Base-by-base conservation (phyloP, 106 monocot genomes). In the Posidonia australis region DNA sequence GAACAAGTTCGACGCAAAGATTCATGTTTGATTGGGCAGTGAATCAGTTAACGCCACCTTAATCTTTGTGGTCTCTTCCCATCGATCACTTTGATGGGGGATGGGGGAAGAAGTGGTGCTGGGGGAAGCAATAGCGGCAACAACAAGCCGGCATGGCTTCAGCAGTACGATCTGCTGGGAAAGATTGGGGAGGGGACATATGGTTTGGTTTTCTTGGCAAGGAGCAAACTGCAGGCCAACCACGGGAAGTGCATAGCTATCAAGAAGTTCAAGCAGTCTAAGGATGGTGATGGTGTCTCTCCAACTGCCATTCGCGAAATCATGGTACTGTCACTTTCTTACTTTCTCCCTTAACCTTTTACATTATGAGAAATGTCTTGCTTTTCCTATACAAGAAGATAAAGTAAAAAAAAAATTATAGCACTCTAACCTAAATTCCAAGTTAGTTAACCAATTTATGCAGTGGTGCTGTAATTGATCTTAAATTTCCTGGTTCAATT, bases 201-300 rank as follows among this genome's bases (percentile, higher is more conserved):
- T 67, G 98, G 98, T 1, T 82, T 98, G 24, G 98, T 98, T 30
- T 98, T 96, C 74, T 65, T 98, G 18, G 98, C 90, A 10, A 70
- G 79, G 63, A 82, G 82, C 51, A 98, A 91, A 77, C 62, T 27
- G 20, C 73, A 48, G 17, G 28, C 23, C 18, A 70, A 64, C 64
- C 69, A 49, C 13, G 76, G 72, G 24, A 89, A 81, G 72, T 82
- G 74, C 76, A 87, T 98, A 76, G 98, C 98, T 51, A 91, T 98
- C 66, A 91, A 98, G 79, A 98, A 98, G 77, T 98, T 98, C 72
- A 98, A 98, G 91, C 98, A 98, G 63, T 98, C 98, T 55, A 98
- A 98, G 59, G 98, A 98, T 54, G 98, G 98, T 66, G 98, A 98
- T 52, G 98, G 98, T 58, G 87, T 98, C 44, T 98, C 98, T 11